A percentile compares a stretch with the other conserved stretches of the same genome.
phyloP scores from a whole-genome alignment of 257 asterid genomes.

The Euphrasia confusa region DNA sequence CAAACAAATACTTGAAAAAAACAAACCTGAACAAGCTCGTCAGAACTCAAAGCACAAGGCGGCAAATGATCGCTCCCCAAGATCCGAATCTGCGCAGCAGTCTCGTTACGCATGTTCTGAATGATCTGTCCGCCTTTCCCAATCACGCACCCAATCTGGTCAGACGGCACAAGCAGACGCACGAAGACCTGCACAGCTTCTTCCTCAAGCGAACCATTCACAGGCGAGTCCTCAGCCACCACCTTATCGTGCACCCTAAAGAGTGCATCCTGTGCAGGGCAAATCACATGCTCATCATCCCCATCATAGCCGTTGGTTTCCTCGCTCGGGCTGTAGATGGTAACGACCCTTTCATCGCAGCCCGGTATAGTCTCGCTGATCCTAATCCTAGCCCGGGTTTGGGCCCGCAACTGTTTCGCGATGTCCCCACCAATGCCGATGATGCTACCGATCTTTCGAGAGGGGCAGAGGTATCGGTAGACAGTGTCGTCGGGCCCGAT shows the following conservation, averaged over 20 bases:
- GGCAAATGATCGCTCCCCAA: slow-evolving; percentile 80
- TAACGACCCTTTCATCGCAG: slow-evolving; percentile 85
- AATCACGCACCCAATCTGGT: slow-evolving; percentile 52
- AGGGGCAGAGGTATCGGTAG: slow-evolving; percentile 71
- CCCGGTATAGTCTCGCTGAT: slow-evolving; percentile 84
- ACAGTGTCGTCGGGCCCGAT: slow-evolving; percentile 75
- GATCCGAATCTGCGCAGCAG: slow-evolving; percentile 74
- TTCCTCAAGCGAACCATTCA: slow-evolving; percentile 49
- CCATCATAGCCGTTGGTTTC: slow-evolving; percentile 61
- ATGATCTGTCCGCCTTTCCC: slow-evolving; percentile 55
- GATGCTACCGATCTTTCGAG: slow-evolving; percentile 75
- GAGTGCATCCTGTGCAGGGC: slow-evolving; percentile 89
- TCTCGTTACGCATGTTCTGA: slow-evolving; percentile 43
- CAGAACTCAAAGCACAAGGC: slow-evolving; percentile 82
- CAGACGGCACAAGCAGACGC: slow-evolving; percentile 49
- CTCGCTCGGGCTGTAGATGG: slow-evolving; percentile 65
- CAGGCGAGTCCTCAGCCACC: slow-evolving; percentile 55
- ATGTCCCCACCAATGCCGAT: slow-evolving; percentile 90
- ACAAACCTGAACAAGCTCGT: slow-evolving; percentile 79
- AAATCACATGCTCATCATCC: slow-evolving; percentile 41
- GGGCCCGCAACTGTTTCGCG: slow-evolving; percentile 77
- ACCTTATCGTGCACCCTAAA: slow-evolving; percentile 71
- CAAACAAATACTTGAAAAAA: not conserved
- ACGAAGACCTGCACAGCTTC: slow-evolving; percentile 45
- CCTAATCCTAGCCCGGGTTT: slow-evolving; percentile 75